phyloP scores from a whole-genome alignment of 1,284 basidiomycete genomes.

The Cryptococcus maquisensis region DNA sequence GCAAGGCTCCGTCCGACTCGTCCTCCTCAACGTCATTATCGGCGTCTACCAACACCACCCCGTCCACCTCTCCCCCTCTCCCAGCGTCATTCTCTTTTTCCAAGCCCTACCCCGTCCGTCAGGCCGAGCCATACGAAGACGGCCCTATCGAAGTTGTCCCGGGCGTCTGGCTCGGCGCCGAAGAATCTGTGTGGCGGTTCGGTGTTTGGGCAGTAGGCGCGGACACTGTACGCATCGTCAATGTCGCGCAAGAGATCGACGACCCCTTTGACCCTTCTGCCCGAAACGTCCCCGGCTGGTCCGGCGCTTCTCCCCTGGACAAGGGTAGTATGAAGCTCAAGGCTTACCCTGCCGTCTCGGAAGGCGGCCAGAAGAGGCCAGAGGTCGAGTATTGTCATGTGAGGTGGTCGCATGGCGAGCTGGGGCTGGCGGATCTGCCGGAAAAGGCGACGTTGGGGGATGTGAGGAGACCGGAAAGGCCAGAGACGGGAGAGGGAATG shows the following conservation, averaged over 20 bases:
- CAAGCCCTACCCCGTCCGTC: slow-evolving; percentile 8
- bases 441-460: slow-evolving; percentile 18
- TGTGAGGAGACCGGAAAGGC: slow-evolving; percentile 6
- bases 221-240: slow-evolving; percentile 57
- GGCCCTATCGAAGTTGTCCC: slow-evolving; percentile 88
- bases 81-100: slow-evolving; percentile 6
- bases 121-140: slow-evolving; percentile 62
- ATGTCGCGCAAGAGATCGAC: slow-evolving; percentile 90
- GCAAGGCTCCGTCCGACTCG: slow-evolving; percentile 26
- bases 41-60: slow-evolving; percentile 16
- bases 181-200: slow-evolving; percentile 71
- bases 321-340: slow-evolving; percentile 21
- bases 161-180: slow-evolving; percentile 85
- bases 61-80: slow-evolving; percentile 25
- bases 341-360: slow-evolving; percentile 10
- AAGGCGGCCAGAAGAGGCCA: slow-evolving; percentile 55
- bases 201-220: slow-evolving; percentile 22
- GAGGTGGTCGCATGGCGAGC: slow-evolving; percentile 89
- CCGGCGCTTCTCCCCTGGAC: neutral
- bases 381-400: slow-evolving; percentile 86
- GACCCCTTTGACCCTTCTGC: slow-evolving; percentile 61
- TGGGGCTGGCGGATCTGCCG: slow-evolving; percentile 66
- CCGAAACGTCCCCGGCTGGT: slow-evolving; percentile 18
- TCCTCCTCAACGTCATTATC: slow-evolving; percentile 8
- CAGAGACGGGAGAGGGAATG: neutral